Conservation (phyloP, 805 yeast species). For the Barnettozyma californica region DNA sequence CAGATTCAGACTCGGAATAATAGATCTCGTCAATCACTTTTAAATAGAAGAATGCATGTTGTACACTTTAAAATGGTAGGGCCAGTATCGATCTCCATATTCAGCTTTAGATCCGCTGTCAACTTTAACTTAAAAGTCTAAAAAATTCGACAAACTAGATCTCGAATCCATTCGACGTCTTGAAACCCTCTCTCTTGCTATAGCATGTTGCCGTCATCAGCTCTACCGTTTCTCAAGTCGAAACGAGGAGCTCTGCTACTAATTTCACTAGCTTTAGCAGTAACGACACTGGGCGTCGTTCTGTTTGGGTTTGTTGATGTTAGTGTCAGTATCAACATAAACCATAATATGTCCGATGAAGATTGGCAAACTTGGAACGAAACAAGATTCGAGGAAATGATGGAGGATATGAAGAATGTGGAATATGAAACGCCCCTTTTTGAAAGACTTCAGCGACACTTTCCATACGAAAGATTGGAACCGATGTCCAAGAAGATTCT, state of each 20-base stretch:
- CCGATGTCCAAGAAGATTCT: neutral
- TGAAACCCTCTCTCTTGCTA: neutral
- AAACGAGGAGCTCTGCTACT: neutral
- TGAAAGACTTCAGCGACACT: neutral
- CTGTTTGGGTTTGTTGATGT: neutral
- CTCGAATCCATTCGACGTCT: too few relatives aligned
- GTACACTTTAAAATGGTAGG: neutral
- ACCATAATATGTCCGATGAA: neutral
- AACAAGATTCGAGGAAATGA: neutral
- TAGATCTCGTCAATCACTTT: neutral
- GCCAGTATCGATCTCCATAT: neutral
- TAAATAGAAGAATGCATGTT: neutral
- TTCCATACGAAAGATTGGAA: neutral
- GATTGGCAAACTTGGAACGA: neutral
- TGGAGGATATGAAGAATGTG: neutral
- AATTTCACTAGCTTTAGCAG: neutral
- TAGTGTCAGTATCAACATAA: neutral
- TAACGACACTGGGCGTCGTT: neutral
- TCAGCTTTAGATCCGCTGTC: neutral
- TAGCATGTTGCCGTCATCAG: neutral
- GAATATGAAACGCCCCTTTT: neutral
- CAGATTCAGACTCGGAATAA: constrained; percentile 5
- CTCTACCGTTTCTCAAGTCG: neutral
- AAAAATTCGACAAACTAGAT: too few relatives aligned
- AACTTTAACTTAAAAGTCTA: too few relatives aligned